Evolutionary conservation across 2,329 filamentous ascomycete species (phyloP).

Genomic region (Fusarium ambrosium): DNA sequence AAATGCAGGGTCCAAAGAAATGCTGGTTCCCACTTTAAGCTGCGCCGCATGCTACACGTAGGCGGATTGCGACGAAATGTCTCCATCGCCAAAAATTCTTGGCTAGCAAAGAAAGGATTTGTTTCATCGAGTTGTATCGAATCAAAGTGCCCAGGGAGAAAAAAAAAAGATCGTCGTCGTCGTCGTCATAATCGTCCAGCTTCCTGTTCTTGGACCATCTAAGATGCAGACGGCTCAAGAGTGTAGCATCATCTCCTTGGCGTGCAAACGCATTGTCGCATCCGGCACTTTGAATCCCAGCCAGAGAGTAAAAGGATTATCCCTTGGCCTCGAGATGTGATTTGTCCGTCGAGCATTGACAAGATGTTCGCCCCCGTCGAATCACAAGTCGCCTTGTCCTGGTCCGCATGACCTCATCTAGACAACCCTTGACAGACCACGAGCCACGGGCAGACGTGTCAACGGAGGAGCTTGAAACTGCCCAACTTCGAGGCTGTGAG

Average conservation of each 20-base stretch:
- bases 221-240: constrained; percentile 28
- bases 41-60: constrained; percentile 1
- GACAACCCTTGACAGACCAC: constrained; percentile 22
- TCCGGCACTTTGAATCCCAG: constrained; percentile 13
- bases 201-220: constrained; percentile 32
- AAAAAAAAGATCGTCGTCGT: not conserved
- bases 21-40: not conserved
- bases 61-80: not conserved
- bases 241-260: constrained; percentile 20
- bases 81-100: not conserved
- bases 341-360: constrained; percentile 38
- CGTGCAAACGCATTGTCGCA: constrained; percentile 5
- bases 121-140: not conserved
- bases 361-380: constrained; percentile 10
- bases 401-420: constrained; percentile 46
- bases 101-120: not conserved
- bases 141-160: too few relatives aligned
- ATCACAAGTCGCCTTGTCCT: constrained; percentile 32
- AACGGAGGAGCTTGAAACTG: constrained; percentile 9
- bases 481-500: constrained; percentile 19
- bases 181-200: not conserved
- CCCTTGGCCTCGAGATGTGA: constrained; percentile 37
- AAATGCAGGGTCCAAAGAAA: not conserved
- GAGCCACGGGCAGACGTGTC: constrained; percentile 35
- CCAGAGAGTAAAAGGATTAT: constrained; percentile 21